phyloP scores from a whole-genome alignment of 2,329 filamentous ascomycete genomes.

The Aspergillus sp. region DNA sequence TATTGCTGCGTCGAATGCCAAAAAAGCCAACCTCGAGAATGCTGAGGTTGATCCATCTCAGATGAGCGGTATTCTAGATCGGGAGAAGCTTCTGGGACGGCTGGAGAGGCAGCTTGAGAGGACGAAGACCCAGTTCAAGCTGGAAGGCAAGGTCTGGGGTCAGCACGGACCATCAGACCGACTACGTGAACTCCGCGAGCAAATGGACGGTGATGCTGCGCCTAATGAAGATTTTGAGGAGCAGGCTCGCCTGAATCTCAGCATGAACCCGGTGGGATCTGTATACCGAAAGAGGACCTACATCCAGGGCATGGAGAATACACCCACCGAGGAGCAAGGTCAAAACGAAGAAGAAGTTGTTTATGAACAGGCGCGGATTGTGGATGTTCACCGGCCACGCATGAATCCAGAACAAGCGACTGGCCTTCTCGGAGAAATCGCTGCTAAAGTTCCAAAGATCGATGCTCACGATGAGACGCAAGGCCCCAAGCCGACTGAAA shows the following conservation, averaged over 20 bases:
- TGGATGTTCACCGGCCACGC: conserved; percentile 71
- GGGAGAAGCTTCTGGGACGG: conserved; percentile 87
- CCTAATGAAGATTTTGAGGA: conserved; percentile 51
- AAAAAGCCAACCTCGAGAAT: conserved; percentile 57
- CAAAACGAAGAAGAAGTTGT: conserved; percentile 58
- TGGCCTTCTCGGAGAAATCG: conserved; percentile 69
- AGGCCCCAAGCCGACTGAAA: conserved; percentile 62
- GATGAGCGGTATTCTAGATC: conserved; percentile 90
- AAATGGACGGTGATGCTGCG: conserved; percentile 75
- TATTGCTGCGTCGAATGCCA: conserved; percentile 85
- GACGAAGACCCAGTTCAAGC: conserved; percentile 95
- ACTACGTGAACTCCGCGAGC: conserved; percentile 84
- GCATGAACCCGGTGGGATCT: conserved; percentile 71
- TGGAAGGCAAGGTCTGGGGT: conserved; percentile 89
- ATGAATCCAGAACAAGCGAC: conserved; percentile 62
- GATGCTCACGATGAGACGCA: conserved; percentile 45
- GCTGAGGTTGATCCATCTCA: conserved; percentile 70
- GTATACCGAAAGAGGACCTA: conserved; percentile 59
- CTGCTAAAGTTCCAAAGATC: conserved; percentile 73
- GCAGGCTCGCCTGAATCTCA: conserved; percentile 63
- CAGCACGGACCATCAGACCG: conserved; percentile 88
- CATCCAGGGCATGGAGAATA: conserved; percentile 39
- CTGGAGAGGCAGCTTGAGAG: conserved; percentile 93
- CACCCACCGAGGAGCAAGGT: conserved; percentile 36
- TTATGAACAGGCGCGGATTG: conserved; percentile 75